Evolutionary conservation across 2,329 filamentous ascomycete species (phyloP), one percentile per base, ranked within the genome.

Genomic region (Phaeosphaeriaceae sp.): DNA sequence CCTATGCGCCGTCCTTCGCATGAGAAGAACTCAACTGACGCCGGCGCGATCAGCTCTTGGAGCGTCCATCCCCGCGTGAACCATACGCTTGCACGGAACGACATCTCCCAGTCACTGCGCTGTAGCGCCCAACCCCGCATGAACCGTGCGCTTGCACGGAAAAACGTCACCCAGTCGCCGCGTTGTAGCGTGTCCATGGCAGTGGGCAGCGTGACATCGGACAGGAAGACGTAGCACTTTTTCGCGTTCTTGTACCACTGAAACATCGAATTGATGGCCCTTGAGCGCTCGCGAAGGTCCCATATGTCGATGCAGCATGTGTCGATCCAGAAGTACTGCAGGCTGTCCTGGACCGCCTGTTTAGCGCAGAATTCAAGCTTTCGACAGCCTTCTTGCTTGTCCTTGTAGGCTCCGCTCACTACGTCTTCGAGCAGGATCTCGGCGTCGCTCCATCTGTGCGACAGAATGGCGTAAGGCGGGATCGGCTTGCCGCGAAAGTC

Each of bases 1-100:
- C 43, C 43, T 21, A 46, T 19, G 15, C 43, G 43, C 19, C 19
- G 43, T n/a, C 43, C 43, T n/a, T 46, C 43, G 4, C 19, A 13
- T 5, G 43, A 46, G 43, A 46, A 46, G 43, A 46, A 46, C 43
- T 46, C 43, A 23, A 46, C 43, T 46, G 4, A 23, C 4, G 8
- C 43, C 17, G 43, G 43, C n/a, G 43, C 43, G 11, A 46, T 17
- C 15, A 46, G 43, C 43, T 46, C 43, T 46, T 46, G 43, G 10
- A 46, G 43, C 19, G 43, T 46, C 43, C 43, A 46, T 17, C 43
- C 43, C 10, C 43, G 43, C 23, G 43, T 46, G 43, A 46, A 46
- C 43, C 43, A 46, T 23, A 5, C 19, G 23, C 43, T 46, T 23
- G 43, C 19, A 15, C 3, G 43, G 8, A 17, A 46, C 21, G 10